Percentiles rank a stretch among this genome's conserved stretches.
These are phyloP conservation scores for Fraxinus angustifolia DNA, from an alignment of 305 asterid genomes.

Conservation along the genomic window DNA sequence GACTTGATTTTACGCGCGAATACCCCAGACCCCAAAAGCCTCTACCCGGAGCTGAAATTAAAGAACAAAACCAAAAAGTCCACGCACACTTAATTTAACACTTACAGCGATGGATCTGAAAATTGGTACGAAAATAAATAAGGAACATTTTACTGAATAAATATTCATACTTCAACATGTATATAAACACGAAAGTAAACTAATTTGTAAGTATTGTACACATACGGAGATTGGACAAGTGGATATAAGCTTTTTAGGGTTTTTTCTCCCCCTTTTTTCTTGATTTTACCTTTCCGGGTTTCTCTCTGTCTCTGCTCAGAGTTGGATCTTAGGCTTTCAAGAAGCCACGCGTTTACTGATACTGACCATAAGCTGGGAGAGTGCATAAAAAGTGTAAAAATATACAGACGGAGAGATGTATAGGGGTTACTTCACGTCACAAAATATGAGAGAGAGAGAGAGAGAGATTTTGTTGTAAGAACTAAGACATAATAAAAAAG, in stretches of 20 bases:
- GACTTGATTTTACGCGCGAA: conserved; percentile 20
- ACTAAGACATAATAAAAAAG: not conserved
- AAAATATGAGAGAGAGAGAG: not conserved
- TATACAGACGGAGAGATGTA: conserved; percentile 7
- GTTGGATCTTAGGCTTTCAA: conserved; percentile 45
- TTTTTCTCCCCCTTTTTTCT: conserved; percentile 24
- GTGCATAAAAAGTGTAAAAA: not conserved
- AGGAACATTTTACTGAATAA: conserved; percentile 5
- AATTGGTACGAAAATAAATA: conserved; percentile 22
- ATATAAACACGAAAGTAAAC: conserved; percentile 2
- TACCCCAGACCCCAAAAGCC: conserved; percentile 16
- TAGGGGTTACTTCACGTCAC: no score
- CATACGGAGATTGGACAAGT: conserved; percentile 23
- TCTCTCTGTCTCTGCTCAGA: conserved; percentile 28
- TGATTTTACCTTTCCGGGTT: conserved; percentile 28
- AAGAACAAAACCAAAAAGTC: not conserved
- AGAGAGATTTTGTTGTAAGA: not conserved
- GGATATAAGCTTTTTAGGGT: conserved; percentile 35
- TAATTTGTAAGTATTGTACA: conserved; percentile 26
- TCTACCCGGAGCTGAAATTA: not conserved
- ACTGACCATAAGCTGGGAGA: conserved; percentile 39
- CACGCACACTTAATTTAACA: conserved; percentile 4
- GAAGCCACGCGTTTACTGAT: conserved; percentile 43
- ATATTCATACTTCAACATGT: not conserved
- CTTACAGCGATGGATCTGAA: conserved; percentile 48